Evolutionary conservation across 1,284 basidiomycete genomes (phyloP).

Genomic region (Trametes versicolor): DNA sequence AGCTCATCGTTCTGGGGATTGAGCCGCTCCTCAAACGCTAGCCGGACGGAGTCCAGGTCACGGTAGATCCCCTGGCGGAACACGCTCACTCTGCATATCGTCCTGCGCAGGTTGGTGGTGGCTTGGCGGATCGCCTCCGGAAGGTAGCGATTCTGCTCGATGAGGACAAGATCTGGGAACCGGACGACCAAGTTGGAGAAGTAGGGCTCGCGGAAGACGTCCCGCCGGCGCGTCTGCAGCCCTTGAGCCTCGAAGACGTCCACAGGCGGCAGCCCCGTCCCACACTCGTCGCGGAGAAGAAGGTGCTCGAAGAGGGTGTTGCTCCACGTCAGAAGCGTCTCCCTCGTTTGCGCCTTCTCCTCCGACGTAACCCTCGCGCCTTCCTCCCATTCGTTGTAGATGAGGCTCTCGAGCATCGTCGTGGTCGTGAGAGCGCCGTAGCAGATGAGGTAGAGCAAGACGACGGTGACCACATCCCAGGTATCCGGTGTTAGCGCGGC

Average conservation of each 20-base stretch:
- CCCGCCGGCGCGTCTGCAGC: conserved; percentile 70
- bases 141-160: conserved; percentile 70
- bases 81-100: conserved; percentile 65
- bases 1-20: conserved; percentile 60
- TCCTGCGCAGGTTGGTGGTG: conserved; percentile 60
- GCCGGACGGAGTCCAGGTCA: conserved; percentile 72
- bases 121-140: conserved; percentile 57
- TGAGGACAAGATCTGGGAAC: conserved; percentile 72
- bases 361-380: conserved; percentile 52
- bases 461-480: conserved; percentile 71
- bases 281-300: conserved; percentile 63
- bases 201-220: conserved; percentile 70
- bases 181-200: conserved; percentile 68
- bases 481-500: conserved; percentile 62
- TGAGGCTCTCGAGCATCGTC: conserved; percentile 73
- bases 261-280: conserved; percentile 54
- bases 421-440: conserved; percentile 75
- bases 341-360: conserved; percentile 52
- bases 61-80: conserved; percentile 79
- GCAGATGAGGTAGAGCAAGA: conserved; percentile 72
- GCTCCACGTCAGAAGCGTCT: conserved; percentile 64
- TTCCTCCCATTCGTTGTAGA: conserved; percentile 78
- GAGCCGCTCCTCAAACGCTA: conserved; percentile 72
- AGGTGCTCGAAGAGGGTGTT: conserved; percentile 69
- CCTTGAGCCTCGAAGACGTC: conserved; percentile 72